Conservation (phyloP, 805 yeast genomes). For the Schwanniomyces sp. region DNA sequence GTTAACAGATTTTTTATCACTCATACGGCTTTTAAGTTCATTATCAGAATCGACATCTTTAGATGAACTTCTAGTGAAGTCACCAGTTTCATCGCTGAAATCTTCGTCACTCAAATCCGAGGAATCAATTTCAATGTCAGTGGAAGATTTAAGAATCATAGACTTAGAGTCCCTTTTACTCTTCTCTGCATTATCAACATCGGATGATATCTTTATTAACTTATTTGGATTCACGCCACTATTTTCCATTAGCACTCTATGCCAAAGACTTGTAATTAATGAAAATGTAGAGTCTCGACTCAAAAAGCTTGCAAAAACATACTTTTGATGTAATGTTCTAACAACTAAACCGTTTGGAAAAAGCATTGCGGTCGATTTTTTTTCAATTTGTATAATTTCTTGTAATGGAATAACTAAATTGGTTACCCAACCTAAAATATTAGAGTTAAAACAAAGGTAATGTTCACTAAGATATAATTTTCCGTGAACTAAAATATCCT, state of each 20-base stretch:
- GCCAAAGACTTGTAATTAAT: conserved; percentile 63
- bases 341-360: conserved; percentile 71
- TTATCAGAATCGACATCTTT: conserved; percentile 14
- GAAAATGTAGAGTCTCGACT: conserved; percentile 56
- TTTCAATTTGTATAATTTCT: conserved; percentile 64
- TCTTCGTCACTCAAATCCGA: conserved; percentile 20
- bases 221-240: conserved; percentile 15
- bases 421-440: conserved; percentile 67
- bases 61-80: not conserved
- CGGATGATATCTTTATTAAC: conserved; percentile 2
- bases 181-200: not conserved
- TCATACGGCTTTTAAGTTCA: not conserved
- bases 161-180: conserved; percentile 8
- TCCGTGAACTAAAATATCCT: conserved; percentile 69
- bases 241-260: conserved; percentile 32
- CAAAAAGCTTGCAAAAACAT: conserved; percentile 64
- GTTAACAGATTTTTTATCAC: not conserved
- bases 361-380: conserved; percentile 62
- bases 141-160: conserved; percentile 2
- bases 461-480: conserved; percentile 56
- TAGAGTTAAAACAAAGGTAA: conserved; percentile 62
- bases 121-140: conserved; percentile 4
- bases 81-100: not conserved
- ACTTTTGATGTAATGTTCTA: conserved; percentile 60
- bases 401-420: conserved; percentile 55